Conservation (phyloP, 257 asterid genomes). For the Gentiana dahurica region DNA sequence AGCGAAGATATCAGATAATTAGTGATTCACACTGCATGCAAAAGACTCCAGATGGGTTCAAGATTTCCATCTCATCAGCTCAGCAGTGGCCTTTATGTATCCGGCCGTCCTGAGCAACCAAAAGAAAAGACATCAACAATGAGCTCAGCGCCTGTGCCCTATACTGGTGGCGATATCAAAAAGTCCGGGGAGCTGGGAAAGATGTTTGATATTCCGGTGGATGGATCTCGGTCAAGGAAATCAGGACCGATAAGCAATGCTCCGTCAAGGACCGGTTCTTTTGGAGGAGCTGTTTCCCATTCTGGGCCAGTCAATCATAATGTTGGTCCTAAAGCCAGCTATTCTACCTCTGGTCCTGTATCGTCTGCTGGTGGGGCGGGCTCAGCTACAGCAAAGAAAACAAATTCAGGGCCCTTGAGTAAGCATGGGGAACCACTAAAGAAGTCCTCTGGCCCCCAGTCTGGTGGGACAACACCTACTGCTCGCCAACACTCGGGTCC, state of each 20-base stretch:
- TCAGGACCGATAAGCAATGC: constrained; percentile 66
- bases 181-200: constrained; percentile 92
- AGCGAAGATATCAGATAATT: constrained; percentile 9
- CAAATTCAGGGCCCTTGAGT: constrained; percentile 76
- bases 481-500: constrained; percentile 85
- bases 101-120: constrained; percentile 89
- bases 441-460: constrained; percentile 80
- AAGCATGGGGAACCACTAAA: constrained; percentile 90
- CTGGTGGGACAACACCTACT: constrained; percentile 61
- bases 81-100: constrained; percentile 81
- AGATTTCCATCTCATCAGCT: constrained; percentile 95
- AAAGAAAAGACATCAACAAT: constrained; percentile 64
- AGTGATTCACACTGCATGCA: constrained; percentile 9
- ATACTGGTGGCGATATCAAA: constrained; percentile 53
- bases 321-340: constrained; percentile 56
- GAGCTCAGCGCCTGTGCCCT: constrained; percentile 67
- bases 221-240: constrained; percentile 68
- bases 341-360: constrained; percentile 78
- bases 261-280: constrained; percentile 51
- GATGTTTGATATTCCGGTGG: constrained; percentile 88
- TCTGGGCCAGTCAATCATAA: constrained; percentile 63
- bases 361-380: constrained; percentile 50
- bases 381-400: constrained; percentile 57
- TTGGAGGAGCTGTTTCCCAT: constrained; percentile 10
- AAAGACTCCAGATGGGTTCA: constrained; percentile 57